Evolutionary conservation across 805 yeast species (phyloP), one percentile per base, ranked within the genome.

Genomic region (Yamadazyma sp.): DNA sequence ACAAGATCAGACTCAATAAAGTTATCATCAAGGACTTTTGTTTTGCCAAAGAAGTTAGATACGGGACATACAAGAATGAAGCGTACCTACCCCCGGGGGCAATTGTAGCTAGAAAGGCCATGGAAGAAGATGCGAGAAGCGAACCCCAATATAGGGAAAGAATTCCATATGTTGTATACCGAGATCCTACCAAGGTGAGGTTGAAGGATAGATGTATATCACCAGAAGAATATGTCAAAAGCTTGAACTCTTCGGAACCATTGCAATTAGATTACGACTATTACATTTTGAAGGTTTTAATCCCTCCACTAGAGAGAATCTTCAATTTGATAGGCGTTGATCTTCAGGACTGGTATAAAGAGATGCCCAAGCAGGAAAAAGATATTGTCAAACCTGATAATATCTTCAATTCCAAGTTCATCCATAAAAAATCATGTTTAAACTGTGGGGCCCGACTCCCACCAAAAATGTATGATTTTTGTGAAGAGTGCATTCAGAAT

Each of bases 81-180:
- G 65, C 69, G 10, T 72, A 78, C 35, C 73, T 88, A 2, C 99
- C 99, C 0, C 93, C 98, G 0, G 98, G 98, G 0, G 98, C 99
- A 0, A 70, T 80, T 10, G 72, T 93, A 1, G 83, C 93, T n/a
- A 71, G 74, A 44, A 73, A 75, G 45, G 73, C 71, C 42, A 74
- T 79, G 58, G 72, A 71, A 20, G 57, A 67, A 4, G 99, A 93
- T 55, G 75, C 72, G 12, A 62, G 95, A 26, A 73, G 82, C 1
- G 89, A 78, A 49, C 96, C 97, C 0, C 96, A 91, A 55, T 91
- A 85, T 47, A 73, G 75, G 37, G 97, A 93, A 57, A 66, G 98
- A 32, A 87, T 93, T 0, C 93, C 95, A 0, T 93, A 88, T 55
- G 72, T 93, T 10, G 95, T 93, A 2, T 67, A 80, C 5, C 75